Conservation (phyloP, 768 basidiomycete genomes). For the Hericium alpestre region DNA sequence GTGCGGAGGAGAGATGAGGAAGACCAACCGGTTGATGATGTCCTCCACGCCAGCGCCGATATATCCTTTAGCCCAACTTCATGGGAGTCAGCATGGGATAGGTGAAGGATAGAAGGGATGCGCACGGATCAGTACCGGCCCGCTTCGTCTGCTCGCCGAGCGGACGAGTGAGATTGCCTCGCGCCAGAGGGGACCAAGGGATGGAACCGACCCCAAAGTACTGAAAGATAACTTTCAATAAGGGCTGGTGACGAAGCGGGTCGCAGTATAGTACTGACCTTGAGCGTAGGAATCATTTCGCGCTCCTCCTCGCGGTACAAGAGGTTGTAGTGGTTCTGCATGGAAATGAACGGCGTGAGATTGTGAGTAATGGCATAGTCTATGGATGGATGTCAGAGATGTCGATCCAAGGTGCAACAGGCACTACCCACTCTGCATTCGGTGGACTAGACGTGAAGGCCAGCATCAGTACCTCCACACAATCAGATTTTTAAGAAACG, state of each 20-base stretch:
- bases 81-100: too few relatives aligned
- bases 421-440: neutral
- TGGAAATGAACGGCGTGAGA: slow-evolving; percentile 24
- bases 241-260: neutral
- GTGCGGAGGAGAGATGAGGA: neutral
- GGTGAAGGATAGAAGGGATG: neutral
- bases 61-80: neutral
- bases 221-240: neutral
- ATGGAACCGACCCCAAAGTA: slow-evolving; percentile 2
- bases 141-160: neutral
- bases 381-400: neutral
- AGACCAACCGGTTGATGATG: neutral
- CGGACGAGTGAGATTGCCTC: slow-evolving; percentile 1
- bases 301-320: slow-evolving; percentile 29
- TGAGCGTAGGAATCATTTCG: slow-evolving; percentile 21
- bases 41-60: neutral
- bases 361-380: slow-evolving; percentile 25
- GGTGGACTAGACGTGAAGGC: neutral
- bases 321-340: slow-evolving; percentile 30
- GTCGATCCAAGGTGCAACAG: neutral
- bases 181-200: slow-evolving; percentile 2
- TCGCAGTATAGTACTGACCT: neutral
- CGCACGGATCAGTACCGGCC: neutral
- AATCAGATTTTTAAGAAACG: too few relatives aligned
- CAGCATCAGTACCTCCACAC: neutral